Base-by-base conservation (phyloP, 106 monocot genomes). In the Triglochin maritima region DNA sequence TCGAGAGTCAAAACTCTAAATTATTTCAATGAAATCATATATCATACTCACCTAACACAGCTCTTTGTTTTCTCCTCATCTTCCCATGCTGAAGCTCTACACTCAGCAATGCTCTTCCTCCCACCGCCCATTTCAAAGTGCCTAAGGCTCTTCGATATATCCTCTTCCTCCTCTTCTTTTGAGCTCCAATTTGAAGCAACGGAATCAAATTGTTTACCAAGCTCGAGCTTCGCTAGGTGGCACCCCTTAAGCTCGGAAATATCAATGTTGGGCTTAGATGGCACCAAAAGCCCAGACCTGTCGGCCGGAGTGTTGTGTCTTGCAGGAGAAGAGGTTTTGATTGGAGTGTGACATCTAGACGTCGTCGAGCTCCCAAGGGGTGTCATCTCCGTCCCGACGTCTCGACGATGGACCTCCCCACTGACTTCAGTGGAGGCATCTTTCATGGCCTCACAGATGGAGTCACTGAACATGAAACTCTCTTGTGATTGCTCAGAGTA, bases 1-100 rank as follows among this genome's bases (percentile, higher is more conserved):
- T 52, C 9, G 0, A 8, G 2, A 8, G 11, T 6, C 52, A 52
- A 7, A 52, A 52, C 11, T 6, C 52, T 11, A 52, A 0, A 29
- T 52, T 8, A 52, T 52, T 8, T 52, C 52, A 52, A 11, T 52
- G 52, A 11, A 52, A 7, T 52, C 7, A 5, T 46, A 14, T 5
- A 3, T 6, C 6, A 14, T 7, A 14, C 5, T 12, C 15, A 95
- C 95, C 95, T 90, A 29, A 82, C 63, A 57, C 90, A 90, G 56
- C 81, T 90, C 85, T 96, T 96, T 56, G 65, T 62, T 74, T 71
- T 90, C 71, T 90, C 90, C 66, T 96, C 90, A 57, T 90, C 85
- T 69, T 96, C 85, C 95, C 95, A 96, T 13, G 66, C 55, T 44
- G 64, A 77, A 74, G 79, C 78, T 48, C 72, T 82, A 0, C 71